Percentiles rank a stretch among this genome's conserved stretches.
Conservation (phyloP, 768 basidiomycete species). For the Naematelia aurantialba region DNA sequence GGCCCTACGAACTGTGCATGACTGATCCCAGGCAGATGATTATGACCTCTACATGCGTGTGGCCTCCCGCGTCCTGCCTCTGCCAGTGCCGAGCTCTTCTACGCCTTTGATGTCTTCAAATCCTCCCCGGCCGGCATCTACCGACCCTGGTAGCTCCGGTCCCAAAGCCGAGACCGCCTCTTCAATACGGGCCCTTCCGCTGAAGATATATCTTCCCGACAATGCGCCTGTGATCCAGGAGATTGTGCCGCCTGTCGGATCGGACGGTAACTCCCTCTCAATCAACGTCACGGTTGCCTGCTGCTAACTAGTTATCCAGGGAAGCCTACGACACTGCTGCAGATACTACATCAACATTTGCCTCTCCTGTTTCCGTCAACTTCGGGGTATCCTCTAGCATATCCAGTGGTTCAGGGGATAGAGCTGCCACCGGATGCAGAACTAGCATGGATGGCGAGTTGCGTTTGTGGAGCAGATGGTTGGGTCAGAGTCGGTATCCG, state of each 20-base stretch:
- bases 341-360: conserved; percentile 67
- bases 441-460: conserved; percentile 89
- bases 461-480: conserved; percentile 87
- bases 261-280: conserved; percentile 63
- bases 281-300: too few species aligned
- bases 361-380: conserved; percentile 71
- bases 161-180: conserved; percentile 77
- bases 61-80: conserved; percentile 85
- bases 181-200: conserved; percentile 79
- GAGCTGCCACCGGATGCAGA: conserved; percentile 77
- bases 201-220: conserved; percentile 75
- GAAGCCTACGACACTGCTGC: conserved; percentile 64
- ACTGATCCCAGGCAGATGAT: conserved; percentile 63
- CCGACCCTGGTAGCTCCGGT: conserved; percentile 42
- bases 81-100: conserved; percentile 51
- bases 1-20: too few species aligned
- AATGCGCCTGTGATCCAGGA: conserved; percentile 90
- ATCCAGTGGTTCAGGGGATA: conserved; percentile 80
- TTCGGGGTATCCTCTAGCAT: conserved; percentile 59
- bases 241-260: conserved; percentile 70
- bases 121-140: conserved; percentile 60
- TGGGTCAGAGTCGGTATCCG: conserved; percentile 83
- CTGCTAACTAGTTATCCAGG: conserved; percentile 54
- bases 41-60: conserved; percentile 94
- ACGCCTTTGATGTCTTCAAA: conserved; percentile 6